Conservation (phyloP, 495 filamentous ascomycete genomes). For the Xylaria castorea region DNA sequence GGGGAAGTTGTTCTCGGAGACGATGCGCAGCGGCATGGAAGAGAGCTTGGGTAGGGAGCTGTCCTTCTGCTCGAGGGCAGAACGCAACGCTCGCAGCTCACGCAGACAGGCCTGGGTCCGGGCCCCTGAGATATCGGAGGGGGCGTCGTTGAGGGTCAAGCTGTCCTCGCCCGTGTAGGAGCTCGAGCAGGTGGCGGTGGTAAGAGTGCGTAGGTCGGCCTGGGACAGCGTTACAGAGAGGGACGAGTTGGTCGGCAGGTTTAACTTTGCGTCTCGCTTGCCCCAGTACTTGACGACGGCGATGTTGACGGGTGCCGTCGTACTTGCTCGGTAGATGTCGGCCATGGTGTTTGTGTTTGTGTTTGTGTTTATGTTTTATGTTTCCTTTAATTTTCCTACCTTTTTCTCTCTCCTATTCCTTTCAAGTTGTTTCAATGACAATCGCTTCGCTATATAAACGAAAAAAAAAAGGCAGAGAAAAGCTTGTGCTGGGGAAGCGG, state of each 20-base stretch:
- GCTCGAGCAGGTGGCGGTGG: conserved; percentile 89
- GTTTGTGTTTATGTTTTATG: neutral
- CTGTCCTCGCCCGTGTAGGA: conserved; percentile 72
- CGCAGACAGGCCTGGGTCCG: conserved; percentile 91
- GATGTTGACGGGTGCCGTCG: conserved; percentile 97
- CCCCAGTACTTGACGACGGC: conserved; percentile 99
- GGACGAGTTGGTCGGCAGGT: conserved; percentile 97
- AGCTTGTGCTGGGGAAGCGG: neutral
- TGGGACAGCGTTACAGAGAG: conserved; percentile 96
- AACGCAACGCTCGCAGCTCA: conserved; percentile 78
- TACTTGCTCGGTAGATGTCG: conserved; percentile 85
- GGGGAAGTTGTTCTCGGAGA: conserved; percentile 97
- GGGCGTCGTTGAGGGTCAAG: conserved; percentile 81
- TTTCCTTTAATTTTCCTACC: neutral
- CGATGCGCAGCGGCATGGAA: conserved; percentile 74
- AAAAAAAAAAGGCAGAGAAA: neutral
- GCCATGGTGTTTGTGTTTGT: conserved; percentile 46
- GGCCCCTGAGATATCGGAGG: conserved; percentile 83
- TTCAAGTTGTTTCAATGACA: neutral
- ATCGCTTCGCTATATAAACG: conserved; percentile 3
- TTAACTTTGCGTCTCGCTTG: conserved; percentile 89
- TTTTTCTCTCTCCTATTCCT: neutral
- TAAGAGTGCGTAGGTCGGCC: conserved; percentile 90
- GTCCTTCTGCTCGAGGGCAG: conserved; percentile 72
- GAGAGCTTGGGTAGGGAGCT: conserved; percentile 79